Percentiles rank a stretch among this genome's conserved stretches.
These are phyloP conservation scores for Penicillium alfredii DNA, from an alignment of 495 filamentous ascomycete species.

Conservation along the genomic window DNA sequence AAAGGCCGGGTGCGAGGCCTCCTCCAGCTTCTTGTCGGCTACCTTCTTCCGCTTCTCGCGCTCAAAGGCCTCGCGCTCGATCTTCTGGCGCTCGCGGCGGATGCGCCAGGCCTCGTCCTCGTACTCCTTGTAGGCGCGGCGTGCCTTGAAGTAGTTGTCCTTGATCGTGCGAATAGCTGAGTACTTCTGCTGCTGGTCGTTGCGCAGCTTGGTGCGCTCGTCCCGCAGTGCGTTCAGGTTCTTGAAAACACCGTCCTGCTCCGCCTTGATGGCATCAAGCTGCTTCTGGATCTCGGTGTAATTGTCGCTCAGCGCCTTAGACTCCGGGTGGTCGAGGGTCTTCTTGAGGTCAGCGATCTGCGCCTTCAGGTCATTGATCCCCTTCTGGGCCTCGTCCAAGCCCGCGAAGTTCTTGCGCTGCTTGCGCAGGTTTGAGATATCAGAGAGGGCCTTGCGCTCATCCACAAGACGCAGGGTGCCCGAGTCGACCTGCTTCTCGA, in stretches of 20 bases:
- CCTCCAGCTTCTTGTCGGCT: constrained; percentile 78
- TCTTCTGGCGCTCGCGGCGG: constrained; percentile 70
- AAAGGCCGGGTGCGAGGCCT: constrained; percentile 85
- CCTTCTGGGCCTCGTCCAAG: constrained; percentile 75
- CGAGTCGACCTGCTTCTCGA: constrained; percentile 78
- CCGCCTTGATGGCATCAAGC: constrained; percentile 79
- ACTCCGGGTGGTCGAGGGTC: constrained; percentile 83
- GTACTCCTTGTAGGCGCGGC: constrained; percentile 70
- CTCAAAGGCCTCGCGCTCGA: constrained; percentile 69
- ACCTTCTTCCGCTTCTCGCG: constrained; percentile 72
- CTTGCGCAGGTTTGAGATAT: constrained; percentile 77
- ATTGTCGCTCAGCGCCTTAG: constrained; percentile 76
- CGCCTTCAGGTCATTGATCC: constrained; percentile 75
- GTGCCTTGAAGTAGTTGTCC: constrained; percentile 73
- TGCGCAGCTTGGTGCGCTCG: constrained; percentile 73
- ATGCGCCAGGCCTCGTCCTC: constrained; percentile 71
- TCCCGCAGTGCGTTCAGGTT: constrained; percentile 82
- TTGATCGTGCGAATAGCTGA: constrained; percentile 72
- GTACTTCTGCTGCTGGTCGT: constrained; percentile 80
- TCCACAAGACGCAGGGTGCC: constrained; percentile 91
- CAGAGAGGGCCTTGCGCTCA: constrained; percentile 85
- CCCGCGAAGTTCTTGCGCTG: constrained; percentile 82
- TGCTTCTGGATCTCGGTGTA: constrained; percentile 78
- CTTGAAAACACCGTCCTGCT: constrained; percentile 84
- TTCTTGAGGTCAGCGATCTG: constrained; percentile 83